A percentile compares a stretch with the other conserved stretches of the same genome.
These are phyloP conservation scores for Allium cepa DNA, from an alignment of 106 monocot species.

Conservation along the genomic window DNA sequence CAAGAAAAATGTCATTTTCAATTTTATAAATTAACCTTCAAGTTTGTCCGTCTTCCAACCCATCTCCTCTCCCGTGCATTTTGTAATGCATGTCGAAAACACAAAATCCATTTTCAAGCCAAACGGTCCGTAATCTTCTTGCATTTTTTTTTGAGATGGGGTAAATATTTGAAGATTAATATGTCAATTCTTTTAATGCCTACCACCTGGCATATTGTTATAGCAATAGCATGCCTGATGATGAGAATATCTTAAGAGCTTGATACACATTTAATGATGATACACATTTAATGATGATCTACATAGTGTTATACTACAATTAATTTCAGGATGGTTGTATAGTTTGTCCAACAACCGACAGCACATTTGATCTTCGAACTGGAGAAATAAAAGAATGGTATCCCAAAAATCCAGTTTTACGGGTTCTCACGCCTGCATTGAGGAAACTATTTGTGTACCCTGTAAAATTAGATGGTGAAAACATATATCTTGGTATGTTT, in stretches of 20 bases:
- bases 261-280: neutral
- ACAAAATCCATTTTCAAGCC: too few species aligned
- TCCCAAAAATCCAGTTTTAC: conserved; percentile 82
- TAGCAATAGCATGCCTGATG: neutral
- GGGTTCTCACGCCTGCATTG: conserved; percentile 77
- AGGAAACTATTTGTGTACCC: conserved; percentile 70
- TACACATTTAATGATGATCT: neutral
- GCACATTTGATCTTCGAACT: conserved; percentile 88
- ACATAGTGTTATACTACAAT: neutral
- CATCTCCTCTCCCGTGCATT: too few species aligned
- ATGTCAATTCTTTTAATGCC: neutral
- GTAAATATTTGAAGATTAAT: too few species aligned
- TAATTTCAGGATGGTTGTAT: conserved; percentile 86
- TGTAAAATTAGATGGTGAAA: conserved; percentile 61
- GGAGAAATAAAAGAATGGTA: conserved; percentile 93
- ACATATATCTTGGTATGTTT: conserved; percentile 69
- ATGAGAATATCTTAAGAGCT: neutral
- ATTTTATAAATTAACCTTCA: too few species aligned
- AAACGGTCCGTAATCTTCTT: too few species aligned
- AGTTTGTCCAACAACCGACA: conserved; percentile 94
- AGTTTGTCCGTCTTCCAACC: too few species aligned
- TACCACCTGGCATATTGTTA: neutral
- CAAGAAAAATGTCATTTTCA: too few species aligned
- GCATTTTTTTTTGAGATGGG: too few species aligned
- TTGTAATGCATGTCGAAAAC: too few species aligned